A percentile compares a stretch with the other conserved stretches of the same genome.
These are phyloP conservation scores for Trypanosomatidae sp. DNA, from an alignment of 208 protist genomes.

Conservation along the genomic window DNA sequence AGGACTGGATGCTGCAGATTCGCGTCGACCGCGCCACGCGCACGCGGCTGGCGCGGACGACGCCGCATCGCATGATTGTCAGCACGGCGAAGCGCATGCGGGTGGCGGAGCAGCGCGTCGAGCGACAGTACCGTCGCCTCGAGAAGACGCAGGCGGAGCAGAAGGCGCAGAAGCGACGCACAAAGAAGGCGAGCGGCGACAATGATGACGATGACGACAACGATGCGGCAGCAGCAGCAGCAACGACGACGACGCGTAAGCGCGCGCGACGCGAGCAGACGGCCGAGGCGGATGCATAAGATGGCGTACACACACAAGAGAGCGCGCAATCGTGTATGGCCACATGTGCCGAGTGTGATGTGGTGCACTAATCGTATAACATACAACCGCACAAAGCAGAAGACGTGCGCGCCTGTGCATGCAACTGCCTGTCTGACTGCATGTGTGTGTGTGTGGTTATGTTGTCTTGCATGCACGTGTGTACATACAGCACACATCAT, in stretches of 20 bases:
- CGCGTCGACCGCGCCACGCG: conserved; percentile 38
- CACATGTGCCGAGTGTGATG: too few relatives aligned
- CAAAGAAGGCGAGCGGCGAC: not conserved
- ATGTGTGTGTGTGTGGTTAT: not conserved
- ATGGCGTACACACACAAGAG: too few relatives aligned
- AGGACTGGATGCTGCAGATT: conserved; percentile 93
- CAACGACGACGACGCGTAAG: too few relatives aligned
- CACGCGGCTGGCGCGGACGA: conserved; percentile 45
- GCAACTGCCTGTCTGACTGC: not conserved
- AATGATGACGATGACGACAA: not conserved
- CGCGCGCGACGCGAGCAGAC: too few relatives aligned
- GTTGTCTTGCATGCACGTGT: not conserved
- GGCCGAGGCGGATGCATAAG: too few relatives aligned
- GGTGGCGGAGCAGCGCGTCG: conserved; percentile 57
- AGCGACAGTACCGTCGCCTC: conserved; percentile 53
- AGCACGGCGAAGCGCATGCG: conserved; percentile 76
- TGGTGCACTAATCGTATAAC: too few relatives aligned
- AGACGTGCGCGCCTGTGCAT: not conserved
- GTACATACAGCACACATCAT: too few relatives aligned
- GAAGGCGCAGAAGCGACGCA: conserved; percentile 1
- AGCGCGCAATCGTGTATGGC: too few relatives aligned
- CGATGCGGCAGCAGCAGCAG: too few relatives aligned
- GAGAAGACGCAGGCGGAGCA: conserved; percentile 27
- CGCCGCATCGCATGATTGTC: conserved; percentile 77
- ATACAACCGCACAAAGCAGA: too few relatives aligned